These are phyloP conservation scores for Eremomyces bilateralis DNA, from an alignment of 495 filamentous ascomycete species.

Conservation along the genomic window DNA sequence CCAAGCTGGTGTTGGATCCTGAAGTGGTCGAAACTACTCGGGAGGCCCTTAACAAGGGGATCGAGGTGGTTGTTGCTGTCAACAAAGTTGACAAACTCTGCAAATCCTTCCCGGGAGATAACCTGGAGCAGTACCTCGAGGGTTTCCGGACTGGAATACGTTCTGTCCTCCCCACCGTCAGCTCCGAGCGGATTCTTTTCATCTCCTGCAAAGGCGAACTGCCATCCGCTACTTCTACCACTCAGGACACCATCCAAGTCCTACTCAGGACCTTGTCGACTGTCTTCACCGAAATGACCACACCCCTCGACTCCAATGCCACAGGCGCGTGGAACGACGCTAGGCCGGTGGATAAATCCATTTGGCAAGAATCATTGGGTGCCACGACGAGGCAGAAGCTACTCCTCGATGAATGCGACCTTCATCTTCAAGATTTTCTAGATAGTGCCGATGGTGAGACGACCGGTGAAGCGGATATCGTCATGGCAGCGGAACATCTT, in stretches of 20 bases:
- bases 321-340: constrained; percentile 4
- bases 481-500: constrained; percentile 77
- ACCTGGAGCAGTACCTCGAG: constrained; percentile 10
- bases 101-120: constrained; percentile 10
- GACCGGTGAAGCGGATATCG: constrained; percentile 47
- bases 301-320: constrained; percentile 21
- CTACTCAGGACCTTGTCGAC: constrained; percentile 44
- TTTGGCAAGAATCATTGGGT: constrained; percentile 66
- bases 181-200: constrained; percentile 27
- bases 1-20: constrained; percentile 26
- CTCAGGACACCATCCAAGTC: constrained; percentile 34
- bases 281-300: constrained; percentile 54
- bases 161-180: constrained; percentile 13
- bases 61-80: constrained; percentile 45
- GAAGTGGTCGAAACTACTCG: constrained; percentile 36
- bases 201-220: constrained; percentile 43
- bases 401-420: constrained; percentile 49
- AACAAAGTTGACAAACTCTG: constrained; percentile 66
- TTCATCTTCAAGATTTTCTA: constrained; percentile 50
- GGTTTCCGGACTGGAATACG: constrained; percentile 12
- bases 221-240: not conserved
- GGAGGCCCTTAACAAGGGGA: constrained; percentile 30
- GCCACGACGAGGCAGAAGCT: constrained; percentile 76
- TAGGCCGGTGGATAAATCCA: constrained; percentile 22
- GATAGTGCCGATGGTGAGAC: constrained; percentile 13